A percentile compares a stretch with the other conserved stretches of the same genome.
Evolutionary conservation across 306 rosid genomes (phyloP).

Genomic region (Corylus heterophylla): DNA sequence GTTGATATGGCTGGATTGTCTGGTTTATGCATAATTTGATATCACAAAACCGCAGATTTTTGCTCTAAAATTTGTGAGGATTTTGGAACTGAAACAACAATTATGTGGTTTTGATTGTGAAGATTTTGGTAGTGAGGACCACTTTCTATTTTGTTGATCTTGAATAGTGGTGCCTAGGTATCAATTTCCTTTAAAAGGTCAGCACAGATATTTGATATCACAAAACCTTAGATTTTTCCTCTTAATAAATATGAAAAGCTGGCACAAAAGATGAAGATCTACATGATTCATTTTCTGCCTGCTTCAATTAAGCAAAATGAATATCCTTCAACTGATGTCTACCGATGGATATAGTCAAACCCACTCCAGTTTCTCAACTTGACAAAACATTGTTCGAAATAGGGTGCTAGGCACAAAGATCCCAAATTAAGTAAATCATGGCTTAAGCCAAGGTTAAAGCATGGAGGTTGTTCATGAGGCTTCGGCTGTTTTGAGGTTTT

Average conservation of each 20-base stretch:
- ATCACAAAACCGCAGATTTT: neutral
- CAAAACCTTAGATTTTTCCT: neutral
- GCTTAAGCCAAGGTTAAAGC: neutral
- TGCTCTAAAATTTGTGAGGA: neutral
- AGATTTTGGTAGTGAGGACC: neutral
- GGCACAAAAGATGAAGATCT: neutral
- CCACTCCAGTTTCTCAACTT: neutral
- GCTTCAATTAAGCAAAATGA: neutral
- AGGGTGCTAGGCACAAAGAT: neutral
- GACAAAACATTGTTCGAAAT: neutral
- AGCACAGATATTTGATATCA: neutral
- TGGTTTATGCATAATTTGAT: neutral
- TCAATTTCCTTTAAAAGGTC: neutral
- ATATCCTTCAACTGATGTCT: neutral
- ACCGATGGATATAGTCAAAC: neutral
- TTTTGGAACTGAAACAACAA: too few relatives aligned
- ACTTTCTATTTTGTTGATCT: neutral
- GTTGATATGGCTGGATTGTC: neutral
- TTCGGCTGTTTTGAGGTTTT: conserved; percentile 1
- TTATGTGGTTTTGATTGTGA: neutral
- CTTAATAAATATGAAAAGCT: neutral
- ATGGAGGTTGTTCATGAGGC: neutral
- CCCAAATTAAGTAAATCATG: neutral
- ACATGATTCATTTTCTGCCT: neutral
- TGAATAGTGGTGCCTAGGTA: neutral